Percentiles rank a stretch among this genome's conserved stretches.
These are phyloP conservation scores for Jimgerdemannia flammicorona DNA, from an alignment of 192 early-diverging fungal genomes.

Conservation along the genomic window DNA sequence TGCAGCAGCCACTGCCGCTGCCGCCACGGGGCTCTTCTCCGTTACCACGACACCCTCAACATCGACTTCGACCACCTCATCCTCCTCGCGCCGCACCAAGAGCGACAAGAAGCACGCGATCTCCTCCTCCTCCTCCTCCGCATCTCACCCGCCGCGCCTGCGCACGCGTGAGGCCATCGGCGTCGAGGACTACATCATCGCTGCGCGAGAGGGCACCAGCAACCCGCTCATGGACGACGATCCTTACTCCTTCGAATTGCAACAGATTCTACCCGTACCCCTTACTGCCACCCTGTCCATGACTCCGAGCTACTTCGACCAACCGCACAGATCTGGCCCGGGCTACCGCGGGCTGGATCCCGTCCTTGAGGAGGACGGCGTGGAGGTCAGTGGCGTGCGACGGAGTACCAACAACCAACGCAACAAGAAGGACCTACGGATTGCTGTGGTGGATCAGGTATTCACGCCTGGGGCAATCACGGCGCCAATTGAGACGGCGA, in stretches of 20 bases:
- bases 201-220: background rate
- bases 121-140: background rate
- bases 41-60: background rate
- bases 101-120: background rate
- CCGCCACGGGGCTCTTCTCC: background rate
- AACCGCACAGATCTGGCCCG: background rate
- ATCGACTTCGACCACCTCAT: background rate
- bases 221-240: background rate
- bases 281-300: background rate
- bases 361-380: background rate
- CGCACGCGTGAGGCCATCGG: background rate
- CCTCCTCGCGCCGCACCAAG: background rate
- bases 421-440: background rate
- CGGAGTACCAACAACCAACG: background rate
- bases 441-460: background rate
- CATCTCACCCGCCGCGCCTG: background rate
- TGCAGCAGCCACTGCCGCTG: background rate
- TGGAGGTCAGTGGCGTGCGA: no score
- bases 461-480: background rate
- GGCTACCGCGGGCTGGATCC: background rate
- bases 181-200: background rate
- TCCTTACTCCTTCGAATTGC: background rate
- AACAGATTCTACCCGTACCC: background rate
- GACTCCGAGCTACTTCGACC: background rate
- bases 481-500: background rate